Base-by-base conservation (phyloP, 495 filamentous ascomycete genomes). In the Neurospora sublineolata region DNA sequence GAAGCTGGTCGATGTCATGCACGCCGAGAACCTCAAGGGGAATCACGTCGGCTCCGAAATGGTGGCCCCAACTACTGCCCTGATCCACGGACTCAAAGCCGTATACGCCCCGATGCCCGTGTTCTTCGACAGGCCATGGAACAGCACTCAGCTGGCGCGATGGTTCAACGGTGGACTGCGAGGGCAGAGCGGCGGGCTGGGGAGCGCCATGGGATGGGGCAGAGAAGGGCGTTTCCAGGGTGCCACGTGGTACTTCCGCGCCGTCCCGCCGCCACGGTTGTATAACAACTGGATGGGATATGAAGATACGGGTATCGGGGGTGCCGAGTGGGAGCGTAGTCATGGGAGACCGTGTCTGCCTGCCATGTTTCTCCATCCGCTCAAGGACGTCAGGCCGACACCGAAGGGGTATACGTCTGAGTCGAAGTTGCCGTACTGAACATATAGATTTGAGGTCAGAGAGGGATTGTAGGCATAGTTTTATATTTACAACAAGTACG, bases 1-100 rank as follows among this genome's bases (percentile, higher is more conserved):
- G 69, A 81, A 81, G 40, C 81, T 93, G n/a, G 80, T 92, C 40
- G 82, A 89, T 46, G 82, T 86, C 41, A 92, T 92, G 89, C 82
- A 89, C 71, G 83, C 81, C 16, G 89, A 92, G 79, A 87, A 87
- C 71, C 71, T 84, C 27, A 81, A 80, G 1, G 90, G 91, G 16
- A 85, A 89, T 23, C 85, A 87, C 64, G 85, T 93, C 69, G 87
- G 86, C 10, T 89, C 89, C 1, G 91, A 93, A 75, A 92, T 92
- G 90, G 88, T 85, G 42, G 86, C 90, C 2, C 85, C 86, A 37
- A 91, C 89, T 0, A 86, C 85, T 16, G 83, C 89, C 0, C 80
- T 93, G 8, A 84, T 90, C 33, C 91, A 93, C 76, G 91, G 91
- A 3, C 82, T 93, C 68, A 93, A 94, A 77, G 85, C 88, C 2